A percentile compares a stretch with the other conserved stretches of the same genome.
Conservation (phyloP, 495 filamentous ascomycete species). For the Friedmanniomyces simplex region DNA sequence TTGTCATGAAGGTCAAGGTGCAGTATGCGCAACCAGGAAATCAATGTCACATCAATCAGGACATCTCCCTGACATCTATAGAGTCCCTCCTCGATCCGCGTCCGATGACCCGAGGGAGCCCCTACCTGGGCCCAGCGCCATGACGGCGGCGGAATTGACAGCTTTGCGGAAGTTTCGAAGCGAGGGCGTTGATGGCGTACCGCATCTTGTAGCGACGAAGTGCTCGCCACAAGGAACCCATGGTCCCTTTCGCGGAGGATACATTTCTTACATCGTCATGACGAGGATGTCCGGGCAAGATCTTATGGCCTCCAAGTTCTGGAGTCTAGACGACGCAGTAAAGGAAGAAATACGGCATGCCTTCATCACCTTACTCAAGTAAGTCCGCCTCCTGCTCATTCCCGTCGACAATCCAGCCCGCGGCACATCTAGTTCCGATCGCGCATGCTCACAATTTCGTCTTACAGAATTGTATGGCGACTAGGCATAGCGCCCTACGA, state of each 20-base stretch:
- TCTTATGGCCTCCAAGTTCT: slow-evolving; percentile 12
- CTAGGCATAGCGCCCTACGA: slow-evolving; percentile 15
- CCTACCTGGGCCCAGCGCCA: slow-evolving; percentile 7
- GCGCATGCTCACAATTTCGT: not conserved
- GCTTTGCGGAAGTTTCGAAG: slow-evolving; percentile 4
- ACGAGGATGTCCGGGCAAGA: slow-evolving; percentile 9
- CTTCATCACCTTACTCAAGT: slow-evolving; percentile 6
- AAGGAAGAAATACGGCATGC: slow-evolving; percentile 2
- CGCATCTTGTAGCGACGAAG: slow-evolving; percentile 4
- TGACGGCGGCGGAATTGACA: slow-evolving; percentile 8
- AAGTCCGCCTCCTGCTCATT: not conserved
- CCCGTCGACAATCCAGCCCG: not conserved
- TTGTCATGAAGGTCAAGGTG: slow-evolving; percentile 15
- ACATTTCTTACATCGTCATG: slow-evolving; percentile 16
- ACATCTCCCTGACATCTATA: not conserved
- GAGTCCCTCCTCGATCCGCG: slow-evolving; percentile 10
- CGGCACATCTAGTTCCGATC: not conserved
- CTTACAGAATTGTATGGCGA: slow-evolving; percentile 4
- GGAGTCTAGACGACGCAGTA: slow-evolving; percentile 1
- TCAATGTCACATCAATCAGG: not conserved
- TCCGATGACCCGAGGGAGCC: slow-evolving; percentile 6
- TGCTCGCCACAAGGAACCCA: not conserved
- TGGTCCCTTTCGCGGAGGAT: slow-evolving; percentile 12
- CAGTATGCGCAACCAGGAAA: slow-evolving; percentile 1
- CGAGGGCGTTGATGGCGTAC: not conserved